phyloP scores from a whole-genome alignment of 805 yeast genomes.

The Metschnikowia lunata region DNA sequence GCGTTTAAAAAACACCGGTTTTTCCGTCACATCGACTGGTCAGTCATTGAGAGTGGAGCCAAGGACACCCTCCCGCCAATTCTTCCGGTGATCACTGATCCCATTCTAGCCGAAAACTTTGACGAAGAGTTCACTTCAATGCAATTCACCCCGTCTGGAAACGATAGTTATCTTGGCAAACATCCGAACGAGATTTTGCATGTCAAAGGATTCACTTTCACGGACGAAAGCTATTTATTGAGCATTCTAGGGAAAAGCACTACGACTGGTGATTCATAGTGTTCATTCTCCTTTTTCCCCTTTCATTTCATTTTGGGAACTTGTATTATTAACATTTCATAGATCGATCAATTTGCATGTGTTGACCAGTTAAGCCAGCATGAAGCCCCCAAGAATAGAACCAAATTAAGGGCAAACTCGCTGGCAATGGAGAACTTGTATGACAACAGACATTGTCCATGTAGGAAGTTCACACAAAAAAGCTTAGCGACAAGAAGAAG shows the following conservation, averaged over 20 bases:
- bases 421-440: conserved; percentile 10
- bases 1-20: conserved; percentile 62
- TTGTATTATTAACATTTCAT: too few relatives aligned
- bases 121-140: conserved; percentile 73
- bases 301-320: neutral
- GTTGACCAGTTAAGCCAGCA: too few relatives aligned
- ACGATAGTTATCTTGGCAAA: neutral
- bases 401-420: conserved; percentile 1
- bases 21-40: conserved; percentile 76
- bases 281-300: neutral
- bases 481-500: conserved; percentile 5
- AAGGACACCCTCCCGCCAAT: conserved; percentile 63
- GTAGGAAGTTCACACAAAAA: conserved; percentile 14
- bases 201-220: conserved; percentile 40
- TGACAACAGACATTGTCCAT: conserved; percentile 10
- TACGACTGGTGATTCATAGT: neutral
- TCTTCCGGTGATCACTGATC: conserved; percentile 76
- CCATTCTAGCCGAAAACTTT: conserved; percentile 80
- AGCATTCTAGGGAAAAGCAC: conserved; percentile 1
- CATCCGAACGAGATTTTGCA: conserved; percentile 30
- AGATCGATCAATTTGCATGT: too few relatives aligned
- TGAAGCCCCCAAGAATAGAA: conserved; percentile 6
- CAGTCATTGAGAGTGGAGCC: conserved; percentile 45
- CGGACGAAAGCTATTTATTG: conserved; percentile 34
- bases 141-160: conserved; percentile 39